Base-by-base conservation (phyloP, 2,329 filamentous ascomycete species). In the Alternaria sp. region DNA sequence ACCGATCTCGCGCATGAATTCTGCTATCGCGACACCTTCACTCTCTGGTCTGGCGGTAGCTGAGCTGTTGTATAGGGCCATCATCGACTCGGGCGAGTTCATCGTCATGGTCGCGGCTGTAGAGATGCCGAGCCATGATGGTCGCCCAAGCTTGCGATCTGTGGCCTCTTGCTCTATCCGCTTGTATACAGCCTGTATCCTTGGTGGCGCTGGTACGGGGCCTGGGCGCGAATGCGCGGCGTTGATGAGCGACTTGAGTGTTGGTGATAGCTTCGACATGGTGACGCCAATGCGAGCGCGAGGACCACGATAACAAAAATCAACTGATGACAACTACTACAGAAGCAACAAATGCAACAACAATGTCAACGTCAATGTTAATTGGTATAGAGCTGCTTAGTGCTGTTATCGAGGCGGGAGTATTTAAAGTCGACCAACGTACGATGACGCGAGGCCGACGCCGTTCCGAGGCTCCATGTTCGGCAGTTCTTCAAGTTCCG, bases 61-160 rank as follows among this genome's bases (percentile, higher is more conserved):
- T 20, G 58, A 69, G 20, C 81, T 70, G 48, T 84, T 73, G 79
- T 88, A 89, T 12, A 94, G 85, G 22, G 85, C 79, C 4, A 86
- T 80, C 66, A 94, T 86, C 3, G 91, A 90, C 59, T 91, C 90
- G 25, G 92, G 92, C 2, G 92, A 93, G 82, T 96, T 95, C 83
- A 95, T 88, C 1, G 92, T 95, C 81, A 94, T 92, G 2, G 92
- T 93, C 18, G 92, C 89, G 32, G 92, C 92, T 1, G 92, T 90
- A 10, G 70, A 71, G 18, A 78, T 67, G 27, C 73, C 69, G n/a
- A 78, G 73, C 76, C 76, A 78, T 71, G 75, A 76, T 22, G 76
- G 76, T 5, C 74, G 68, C 1, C 73, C 71, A 2, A 78, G 66
- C 38, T 72, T 73, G 5, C 67, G 68, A 43, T 66, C 69, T 20